A percentile compares a stretch with the other conserved stretches of the same genome.
phyloP scores from a whole-genome alignment of 768 basidiomycete species.

The Rhizopogon vinicolor region DNA sequence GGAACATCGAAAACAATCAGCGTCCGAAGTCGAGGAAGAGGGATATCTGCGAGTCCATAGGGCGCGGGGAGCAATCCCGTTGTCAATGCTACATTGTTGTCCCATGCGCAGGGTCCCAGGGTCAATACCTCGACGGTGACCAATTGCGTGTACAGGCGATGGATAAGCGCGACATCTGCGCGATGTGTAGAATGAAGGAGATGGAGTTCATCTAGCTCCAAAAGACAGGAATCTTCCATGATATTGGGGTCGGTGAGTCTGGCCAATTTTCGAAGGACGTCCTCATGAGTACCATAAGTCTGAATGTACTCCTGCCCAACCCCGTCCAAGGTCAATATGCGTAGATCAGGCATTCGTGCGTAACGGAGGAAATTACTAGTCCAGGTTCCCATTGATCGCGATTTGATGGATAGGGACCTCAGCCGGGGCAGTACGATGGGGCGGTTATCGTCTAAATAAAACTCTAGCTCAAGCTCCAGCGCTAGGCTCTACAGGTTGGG shows the following conservation, averaged over 20 bases:
- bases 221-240: too few species aligned
- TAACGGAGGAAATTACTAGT: not conserved
- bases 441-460: not conserved
- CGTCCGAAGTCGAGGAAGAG: not conserved
- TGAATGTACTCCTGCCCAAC: too few species aligned
- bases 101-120: not conserved
- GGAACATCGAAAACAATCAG: not conserved
- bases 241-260: not conserved
- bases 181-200: not conserved
- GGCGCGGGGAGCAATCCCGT: not conserved
- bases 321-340: not conserved
- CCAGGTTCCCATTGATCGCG: not conserved
- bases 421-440: not conserved
- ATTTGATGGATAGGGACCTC: not conserved
- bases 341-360: not conserved
- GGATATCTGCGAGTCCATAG: not conserved
- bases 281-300: too few species aligned
- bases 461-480: not conserved
- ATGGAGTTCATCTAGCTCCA: not conserved
- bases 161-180: not conserved
- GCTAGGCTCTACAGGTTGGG: not conserved
- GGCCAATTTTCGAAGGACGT: not conserved
- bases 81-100: not conserved
- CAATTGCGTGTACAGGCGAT: not conserved
- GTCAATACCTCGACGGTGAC: not conserved